These are phyloP conservation scores for Trichosporon sp. DNA, from an alignment of 1,284 basidiomycete species.

Conservation along the genomic window DNA sequence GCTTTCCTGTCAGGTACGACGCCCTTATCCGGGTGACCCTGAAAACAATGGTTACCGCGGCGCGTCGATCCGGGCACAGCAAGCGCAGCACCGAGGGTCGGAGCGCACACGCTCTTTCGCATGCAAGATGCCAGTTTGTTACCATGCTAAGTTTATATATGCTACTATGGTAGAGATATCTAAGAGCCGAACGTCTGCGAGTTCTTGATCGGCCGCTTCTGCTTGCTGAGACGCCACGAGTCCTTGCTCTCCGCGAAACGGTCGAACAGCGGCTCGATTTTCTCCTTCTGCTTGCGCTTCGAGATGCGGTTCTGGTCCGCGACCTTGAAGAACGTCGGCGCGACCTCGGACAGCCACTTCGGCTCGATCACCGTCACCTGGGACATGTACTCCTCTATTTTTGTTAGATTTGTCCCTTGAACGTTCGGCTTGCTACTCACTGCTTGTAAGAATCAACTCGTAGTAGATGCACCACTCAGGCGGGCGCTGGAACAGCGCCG, in stretches of 20 bases:
- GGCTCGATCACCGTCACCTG: constrained; percentile 94
- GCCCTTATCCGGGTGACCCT: background rate
- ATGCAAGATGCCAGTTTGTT: background rate
- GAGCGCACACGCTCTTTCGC: too few species aligned
- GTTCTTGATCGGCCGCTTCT: constrained; percentile 52
- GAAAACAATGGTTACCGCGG: background rate
- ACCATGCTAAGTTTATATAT: constrained; percentile 13
- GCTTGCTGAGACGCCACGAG: constrained; percentile 57
- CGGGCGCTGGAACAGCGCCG: constrained; percentile 93
- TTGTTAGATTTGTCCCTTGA: constrained; percentile 22
- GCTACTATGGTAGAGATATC: background rate
- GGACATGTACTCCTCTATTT: constrained; percentile 80
- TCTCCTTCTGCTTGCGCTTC: constrained; percentile 95
- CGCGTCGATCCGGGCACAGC: background rate
- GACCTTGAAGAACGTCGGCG: constrained; percentile 92
- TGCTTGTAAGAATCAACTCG: constrained; percentile 72
- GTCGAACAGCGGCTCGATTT: constrained; percentile 76
- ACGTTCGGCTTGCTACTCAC: constrained; percentile 49
- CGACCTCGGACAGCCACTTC: constrained; percentile 98
- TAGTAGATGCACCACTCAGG: constrained; percentile 78
- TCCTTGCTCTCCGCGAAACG: constrained; percentile 58
- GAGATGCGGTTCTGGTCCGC: constrained; percentile 95
- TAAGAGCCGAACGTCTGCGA: constrained; percentile 47
- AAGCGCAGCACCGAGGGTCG: background rate
- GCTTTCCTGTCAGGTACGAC: background rate